Evolutionary conservation across 805 yeast genomes (phyloP).

Genomic region (Wickerhamomyces mucosus): DNA sequence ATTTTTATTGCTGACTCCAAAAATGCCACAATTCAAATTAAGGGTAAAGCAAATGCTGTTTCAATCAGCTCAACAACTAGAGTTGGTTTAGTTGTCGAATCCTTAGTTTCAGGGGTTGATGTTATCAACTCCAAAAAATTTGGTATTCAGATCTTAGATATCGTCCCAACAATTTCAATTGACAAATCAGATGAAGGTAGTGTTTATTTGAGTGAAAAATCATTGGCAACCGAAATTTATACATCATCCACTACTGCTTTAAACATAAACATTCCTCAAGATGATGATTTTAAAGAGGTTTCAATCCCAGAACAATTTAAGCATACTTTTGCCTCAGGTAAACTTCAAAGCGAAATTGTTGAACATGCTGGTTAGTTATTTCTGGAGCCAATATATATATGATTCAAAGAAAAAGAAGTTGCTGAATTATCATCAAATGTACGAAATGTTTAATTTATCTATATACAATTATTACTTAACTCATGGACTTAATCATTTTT

Average conservation of each 20-base stretch:
- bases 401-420: background rate
- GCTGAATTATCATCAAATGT: too few relatives aligned
- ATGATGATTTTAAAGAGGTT: conserved; percentile 67
- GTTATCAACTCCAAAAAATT: conserved; percentile 72
- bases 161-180: conserved; percentile 71
- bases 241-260: conserved; percentile 80
- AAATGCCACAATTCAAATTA: conserved; percentile 66
- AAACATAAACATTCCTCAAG: conserved; percentile 76
- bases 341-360: conserved; percentile 60
- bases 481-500: conserved; percentile 4
- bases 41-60: conserved; percentile 88
- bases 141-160: conserved; percentile 80
- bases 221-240: conserved; percentile 68
- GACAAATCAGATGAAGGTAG: conserved; percentile 87
- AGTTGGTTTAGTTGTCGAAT: conserved; percentile 73
- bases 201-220: conserved; percentile 63
- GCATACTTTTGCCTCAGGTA: conserved; percentile 55
- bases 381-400: too few relatives aligned
- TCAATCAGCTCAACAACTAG: conserved; percentile 65
- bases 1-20: conserved; percentile 79
- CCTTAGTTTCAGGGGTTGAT: conserved; percentile 81
- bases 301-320: conserved; percentile 90
- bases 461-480: conserved; percentile 7
- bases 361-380: conserved; percentile 71
- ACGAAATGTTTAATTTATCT: conserved; percentile 3